Conservation (phyloP, 2,329 filamentous ascomycete genomes). For the Periconia sp. region DNA sequence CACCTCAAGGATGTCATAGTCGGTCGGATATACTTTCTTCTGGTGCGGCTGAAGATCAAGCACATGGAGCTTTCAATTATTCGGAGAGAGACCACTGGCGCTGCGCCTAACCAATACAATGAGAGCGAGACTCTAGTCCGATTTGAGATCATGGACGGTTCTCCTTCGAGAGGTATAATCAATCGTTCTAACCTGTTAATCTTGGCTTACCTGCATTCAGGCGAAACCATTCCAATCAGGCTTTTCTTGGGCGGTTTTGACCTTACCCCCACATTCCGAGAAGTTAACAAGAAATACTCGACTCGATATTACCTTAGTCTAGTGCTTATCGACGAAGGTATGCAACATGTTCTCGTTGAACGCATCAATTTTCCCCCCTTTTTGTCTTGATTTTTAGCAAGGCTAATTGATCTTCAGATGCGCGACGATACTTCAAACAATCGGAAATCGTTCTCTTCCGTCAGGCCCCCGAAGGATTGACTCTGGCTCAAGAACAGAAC, state of each 20-base stretch:
- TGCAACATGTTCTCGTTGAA: conserved; percentile 4
- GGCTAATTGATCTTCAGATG: conserved; percentile 61
- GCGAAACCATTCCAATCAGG: conserved; percentile 92
- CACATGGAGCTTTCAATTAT: conserved; percentile 99
- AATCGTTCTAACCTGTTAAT: neutral
- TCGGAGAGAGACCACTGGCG: conserved; percentile 91
- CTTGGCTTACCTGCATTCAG: conserved; percentile 43
- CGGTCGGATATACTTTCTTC: conserved; percentile 94
- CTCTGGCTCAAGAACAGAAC: conserved; percentile 52
- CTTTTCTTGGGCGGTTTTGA: conserved; percentile 98
- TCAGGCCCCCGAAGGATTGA: conserved; percentile 61
- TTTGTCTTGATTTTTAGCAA: conserved; percentile 8
- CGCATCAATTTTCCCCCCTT: conserved; percentile 23
- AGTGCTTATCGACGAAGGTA: conserved; percentile 93
- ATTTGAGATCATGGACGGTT: conserved; percentile 99
- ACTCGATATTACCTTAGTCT: conserved; percentile 96
- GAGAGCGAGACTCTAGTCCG: conserved; percentile 97
- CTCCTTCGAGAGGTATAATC: conserved; percentile 83
- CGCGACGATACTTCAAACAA: conserved; percentile 97
- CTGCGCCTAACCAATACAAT: conserved; percentile 97
- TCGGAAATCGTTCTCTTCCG: conserved; percentile 97
- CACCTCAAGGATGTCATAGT: conserved; percentile 99
- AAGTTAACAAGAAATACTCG: conserved; percentile 99
- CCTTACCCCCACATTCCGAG: conserved; percentile 94
- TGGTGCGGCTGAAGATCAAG: conserved; percentile 98